Evolutionary conservation across 345 rosid genomes (phyloP), one percentile per base, ranked within the genome.

Genomic region (Streptanthus diversifolius): DNA sequence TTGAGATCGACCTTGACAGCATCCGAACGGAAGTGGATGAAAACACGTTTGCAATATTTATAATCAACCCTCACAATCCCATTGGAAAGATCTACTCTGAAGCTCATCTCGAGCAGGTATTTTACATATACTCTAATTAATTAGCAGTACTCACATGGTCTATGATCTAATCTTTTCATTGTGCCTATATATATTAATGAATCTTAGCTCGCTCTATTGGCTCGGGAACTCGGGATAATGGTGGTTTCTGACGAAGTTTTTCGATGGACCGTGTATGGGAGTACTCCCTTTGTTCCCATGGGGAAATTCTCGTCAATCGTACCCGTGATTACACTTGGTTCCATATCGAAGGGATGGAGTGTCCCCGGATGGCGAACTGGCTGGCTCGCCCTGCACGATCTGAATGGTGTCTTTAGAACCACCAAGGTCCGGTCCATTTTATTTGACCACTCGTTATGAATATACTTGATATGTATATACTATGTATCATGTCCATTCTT

Each of bases 291-390:
- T 80, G 79, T 82, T 21, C 80, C 86, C 0, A 81, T 85, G 87
- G 88, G 66, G 14, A 72, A 24, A 9, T 88, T 85, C 40, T 87
- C 79, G 44, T 80, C 85, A 0, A 81, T 79, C 13, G 85, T 79
- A n/a, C 89, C 86, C 0, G 83, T 85, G 5, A 4, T 86, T 41
- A 76, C 90, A 1, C 74, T 85, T 0, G 89, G 91, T 4, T 82
- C 89, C 14, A 43, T 86, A 63, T 86, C 87, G 0, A 88, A 88
- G 80, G 81, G 83, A 54, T 86, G 83, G 85, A 43, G 44, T 8
- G 88, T 86, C 27, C 95, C 85, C 1, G 85, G 88, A 6, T 88
- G 89, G 91, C 63, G 85, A 60, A 66, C 83, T 14, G 83, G 89
- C 10, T 88, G 95, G 91, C 15, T 85, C 2, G 87, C 57, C 0